Evolutionary conservation across 108 stramenopile genomes (phyloP).

Genomic region (Cyclotella sp.): DNA sequence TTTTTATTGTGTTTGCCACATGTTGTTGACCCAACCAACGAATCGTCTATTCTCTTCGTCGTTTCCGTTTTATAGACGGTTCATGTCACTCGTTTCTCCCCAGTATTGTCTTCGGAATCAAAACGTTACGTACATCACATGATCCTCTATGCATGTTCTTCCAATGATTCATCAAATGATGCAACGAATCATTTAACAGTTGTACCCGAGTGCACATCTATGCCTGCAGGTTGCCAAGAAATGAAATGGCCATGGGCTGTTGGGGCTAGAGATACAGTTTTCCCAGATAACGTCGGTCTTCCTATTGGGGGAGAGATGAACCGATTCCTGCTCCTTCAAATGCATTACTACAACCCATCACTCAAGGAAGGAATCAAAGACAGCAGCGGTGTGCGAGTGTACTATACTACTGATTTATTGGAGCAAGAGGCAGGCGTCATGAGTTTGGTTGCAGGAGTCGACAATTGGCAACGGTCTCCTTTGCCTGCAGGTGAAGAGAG

Average conservation of each 20-base stretch:
- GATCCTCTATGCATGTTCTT: slow-evolving; percentile 6
- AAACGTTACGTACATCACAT: slow-evolving; percentile 14
- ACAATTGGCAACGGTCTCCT: neutral
- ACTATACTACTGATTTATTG: neutral
- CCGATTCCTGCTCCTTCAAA: slow-evolving; percentile 3
- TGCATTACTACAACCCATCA: slow-evolving; percentile 13
- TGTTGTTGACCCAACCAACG: neutral
- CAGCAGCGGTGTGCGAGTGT: slow-evolving; percentile 1
- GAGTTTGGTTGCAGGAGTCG: neutral
- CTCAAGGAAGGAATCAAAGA: neutral
- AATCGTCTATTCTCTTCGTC: neutral
- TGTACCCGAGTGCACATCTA: slow-evolving; percentile 2
- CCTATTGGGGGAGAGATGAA: neutral
- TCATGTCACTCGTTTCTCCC: neutral
- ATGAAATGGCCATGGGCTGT: slow-evolving; percentile 16
- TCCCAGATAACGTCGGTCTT: slow-evolving; percentile 7
- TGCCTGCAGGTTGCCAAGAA: slow-evolving; percentile 4
- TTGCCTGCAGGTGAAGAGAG: slow-evolving; percentile 7
- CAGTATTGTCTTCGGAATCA: neutral
- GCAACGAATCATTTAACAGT: neutral
- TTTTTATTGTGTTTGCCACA: neutral
- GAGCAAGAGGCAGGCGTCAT: slow-evolving; percentile 6
- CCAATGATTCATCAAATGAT: neutral
- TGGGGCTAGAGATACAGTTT: neutral
- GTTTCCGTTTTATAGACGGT: neutral